phyloP scores from a whole-genome alignment of 2,329 filamentous ascomycete species.

The Neonectria magnoliae region DNA sequence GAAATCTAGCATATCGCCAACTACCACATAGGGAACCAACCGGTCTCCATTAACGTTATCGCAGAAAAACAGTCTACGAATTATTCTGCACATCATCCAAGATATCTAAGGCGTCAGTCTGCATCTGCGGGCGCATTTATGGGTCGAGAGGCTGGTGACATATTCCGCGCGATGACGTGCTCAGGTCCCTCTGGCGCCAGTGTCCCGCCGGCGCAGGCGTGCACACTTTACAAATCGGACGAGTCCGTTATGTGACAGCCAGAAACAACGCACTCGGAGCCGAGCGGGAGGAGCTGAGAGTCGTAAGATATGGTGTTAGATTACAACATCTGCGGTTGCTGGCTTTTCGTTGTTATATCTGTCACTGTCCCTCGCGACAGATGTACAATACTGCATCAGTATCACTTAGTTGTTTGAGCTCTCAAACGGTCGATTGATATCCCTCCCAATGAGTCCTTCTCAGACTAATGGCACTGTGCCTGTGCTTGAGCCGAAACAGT shows the following conservation, averaged over 20 bases:
- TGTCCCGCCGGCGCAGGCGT: slow-evolving; percentile 9
- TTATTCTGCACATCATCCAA: slow-evolving; percentile 16
- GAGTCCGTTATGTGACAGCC: neutral
- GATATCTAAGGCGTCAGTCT: slow-evolving; percentile 27
- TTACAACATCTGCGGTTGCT: slow-evolving; percentile 14
- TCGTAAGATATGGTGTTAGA: slow-evolving; percentile 27
- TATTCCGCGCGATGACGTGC: slow-evolving; percentile 36
- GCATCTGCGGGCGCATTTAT: slow-evolving; percentile 7
- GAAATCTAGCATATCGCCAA: neutral
- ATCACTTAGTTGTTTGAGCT: neutral
- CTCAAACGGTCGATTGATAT: neutral
- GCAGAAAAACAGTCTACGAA: neutral
- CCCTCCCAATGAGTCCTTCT: slow-evolving; percentile 29
- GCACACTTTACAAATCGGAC: slow-evolving; percentile 14
- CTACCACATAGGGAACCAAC: neutral
- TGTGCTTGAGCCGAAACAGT: neutral
- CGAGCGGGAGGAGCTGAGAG: slow-evolving; percentile 16
- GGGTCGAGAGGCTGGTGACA: slow-evolving; percentile 31
- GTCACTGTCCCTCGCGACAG: neutral
- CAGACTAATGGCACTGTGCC: slow-evolving; percentile 19
- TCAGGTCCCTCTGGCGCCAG: slow-evolving; percentile 17
- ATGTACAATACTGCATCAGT: neutral
- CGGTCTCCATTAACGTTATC: neutral
- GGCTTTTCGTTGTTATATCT: slow-evolving; percentile 12
- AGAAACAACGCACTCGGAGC: slow-evolving; percentile 21